A percentile compares a stretch with the other conserved stretches of the same genome.
Conservation (phyloP, 2,329 filamentous ascomycete genomes). For the Plectosphaerella sp. region DNA sequence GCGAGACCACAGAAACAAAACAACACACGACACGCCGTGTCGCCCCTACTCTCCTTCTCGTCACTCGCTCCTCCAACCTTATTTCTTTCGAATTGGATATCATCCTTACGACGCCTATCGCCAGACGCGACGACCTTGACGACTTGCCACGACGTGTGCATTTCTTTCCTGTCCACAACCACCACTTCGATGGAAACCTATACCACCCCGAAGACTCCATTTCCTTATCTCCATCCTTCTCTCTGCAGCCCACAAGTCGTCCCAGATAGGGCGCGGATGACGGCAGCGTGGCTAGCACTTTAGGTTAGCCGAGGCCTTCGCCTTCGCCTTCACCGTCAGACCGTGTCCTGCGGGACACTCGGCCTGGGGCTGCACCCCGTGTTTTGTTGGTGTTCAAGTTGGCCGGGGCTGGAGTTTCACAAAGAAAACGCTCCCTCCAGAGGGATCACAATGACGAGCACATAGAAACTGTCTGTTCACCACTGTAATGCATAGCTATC, state of each 20-base stretch:
- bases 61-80: slow-evolving; percentile 1
- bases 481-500: slow-evolving; percentile 1
- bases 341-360: too few relatives aligned
- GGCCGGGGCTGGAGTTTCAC: background rate
- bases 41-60: slow-evolving; percentile 2
- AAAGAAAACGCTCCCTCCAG: background rate
- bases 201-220: slow-evolving; percentile 2
- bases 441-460: background rate
- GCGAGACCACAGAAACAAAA: background rate
- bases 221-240: slow-evolving; percentile 7
- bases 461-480: background rate
- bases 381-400: background rate
- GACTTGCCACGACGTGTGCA: slow-evolving; percentile 10
- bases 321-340: too few relatives aligned
- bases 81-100: slow-evolving; percentile 1
- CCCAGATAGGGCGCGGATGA: slow-evolving; percentile 3
- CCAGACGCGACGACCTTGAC: slow-evolving; percentile 13
- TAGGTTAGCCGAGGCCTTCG: background rate
- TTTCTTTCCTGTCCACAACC: background rate
- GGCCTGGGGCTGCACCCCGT: background rate
- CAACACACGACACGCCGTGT: background rate
- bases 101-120: slow-evolving; percentile 11
- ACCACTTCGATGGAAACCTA: background rate
- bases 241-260: slow-evolving; percentile 6
- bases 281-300: background rate